phyloP scores from a whole-genome alignment of 2,329 filamentous ascomycete genomes.

The Chaetomium sp. region DNA sequence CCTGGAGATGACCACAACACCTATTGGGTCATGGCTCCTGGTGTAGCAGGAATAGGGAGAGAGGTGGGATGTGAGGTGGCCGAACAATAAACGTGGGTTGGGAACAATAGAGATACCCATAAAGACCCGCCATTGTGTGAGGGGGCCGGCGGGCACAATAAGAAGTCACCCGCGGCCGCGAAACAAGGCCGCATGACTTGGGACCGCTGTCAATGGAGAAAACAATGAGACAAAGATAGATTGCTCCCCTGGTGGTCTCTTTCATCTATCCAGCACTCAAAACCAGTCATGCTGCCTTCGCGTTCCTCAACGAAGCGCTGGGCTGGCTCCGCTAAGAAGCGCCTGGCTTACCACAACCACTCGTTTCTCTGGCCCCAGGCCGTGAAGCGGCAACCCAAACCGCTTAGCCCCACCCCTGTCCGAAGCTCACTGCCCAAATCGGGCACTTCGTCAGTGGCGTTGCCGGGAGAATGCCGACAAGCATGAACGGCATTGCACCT shows the following conservation, averaged over 20 bases:
- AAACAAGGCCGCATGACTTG: constrained; percentile 4
- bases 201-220: constrained; percentile 1
- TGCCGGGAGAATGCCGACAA: too few species aligned
- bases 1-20: not conserved
- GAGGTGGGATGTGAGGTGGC: constrained; percentile 10
- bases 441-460: too few species aligned
- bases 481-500: too few species aligned
- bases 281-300: constrained; percentile 11
- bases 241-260: not conserved
- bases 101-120: not conserved
- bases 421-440: too few species aligned
- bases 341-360: constrained; percentile 23
- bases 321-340: constrained; percentile 13
- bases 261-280: constrained; percentile 15
- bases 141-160: constrained; percentile 8
- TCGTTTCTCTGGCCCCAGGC: constrained; percentile 18
- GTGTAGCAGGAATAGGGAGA: constrained; percentile 1
- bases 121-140: too few species aligned
- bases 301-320: constrained; percentile 17
- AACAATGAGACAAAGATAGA: constrained; percentile 10
- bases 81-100: constrained; percentile 5
- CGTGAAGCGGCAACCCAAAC: constrained; percentile 21
- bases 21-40: constrained; percentile 11
- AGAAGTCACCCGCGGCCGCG: not conserved
- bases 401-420: not conserved